Percentiles rank a stretch among this genome's conserved stretches.
Conservation (phyloP, 192 early-diverging fungal species). For the Entomortierella beljakovae region DNA sequence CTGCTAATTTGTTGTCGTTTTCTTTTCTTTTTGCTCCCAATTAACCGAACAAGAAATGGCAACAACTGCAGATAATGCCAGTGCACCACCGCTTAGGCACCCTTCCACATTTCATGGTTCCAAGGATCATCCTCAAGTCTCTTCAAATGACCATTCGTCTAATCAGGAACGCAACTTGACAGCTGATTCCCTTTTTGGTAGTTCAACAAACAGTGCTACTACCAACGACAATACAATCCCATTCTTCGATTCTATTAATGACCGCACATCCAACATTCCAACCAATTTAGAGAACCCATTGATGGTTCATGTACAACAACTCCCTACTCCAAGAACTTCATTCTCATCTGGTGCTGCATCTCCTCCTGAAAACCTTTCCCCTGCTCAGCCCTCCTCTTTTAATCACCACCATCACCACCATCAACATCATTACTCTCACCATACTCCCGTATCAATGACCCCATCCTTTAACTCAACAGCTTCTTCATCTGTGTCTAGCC, state of each 20-base stretch:
- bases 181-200: conserved; percentile 46
- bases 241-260: conserved; percentile 7
- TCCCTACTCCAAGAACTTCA: conserved; percentile 52
- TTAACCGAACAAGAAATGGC: no score
- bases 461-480: conserved; percentile 13
- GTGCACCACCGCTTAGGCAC: conserved; percentile 10
- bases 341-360: conserved; percentile 47
- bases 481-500: conserved; percentile 15
- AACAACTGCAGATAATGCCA: conserved; percentile 19
- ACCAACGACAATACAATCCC: background rate
- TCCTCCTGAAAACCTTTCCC: conserved; percentile 46
- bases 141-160: background rate
- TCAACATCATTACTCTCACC: conserved; percentile 9
- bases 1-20: background rate
- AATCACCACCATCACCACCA: conserved; percentile 16
- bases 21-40: no score
- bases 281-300: conserved; percentile 30
- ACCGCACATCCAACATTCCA: background rate
- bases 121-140: conserved; percentile 3
- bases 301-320: conserved; percentile 45
- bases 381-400: conserved; percentile 6
- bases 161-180: conserved; percentile 23
- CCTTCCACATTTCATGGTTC: background rate
- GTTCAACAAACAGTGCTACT: conserved; percentile 9
- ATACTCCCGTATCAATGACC: conserved; percentile 16